Evolutionary conservation across 352 stramenopile species (phyloP), one percentile per base, ranked within the genome.

Genomic region (Phytopythium helicoides): DNA sequence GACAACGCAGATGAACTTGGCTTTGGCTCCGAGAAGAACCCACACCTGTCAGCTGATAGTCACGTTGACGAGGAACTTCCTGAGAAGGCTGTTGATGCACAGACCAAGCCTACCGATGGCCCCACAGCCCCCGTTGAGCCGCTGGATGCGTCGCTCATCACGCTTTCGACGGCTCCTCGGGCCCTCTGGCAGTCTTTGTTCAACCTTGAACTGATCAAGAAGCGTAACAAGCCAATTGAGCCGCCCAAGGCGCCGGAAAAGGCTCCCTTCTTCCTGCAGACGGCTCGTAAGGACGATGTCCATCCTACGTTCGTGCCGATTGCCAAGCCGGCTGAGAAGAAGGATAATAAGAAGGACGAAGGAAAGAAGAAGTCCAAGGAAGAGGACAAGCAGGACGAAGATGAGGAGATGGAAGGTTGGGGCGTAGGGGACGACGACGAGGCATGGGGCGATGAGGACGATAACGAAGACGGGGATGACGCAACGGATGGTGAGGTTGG

Each of bases 261-360:
- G 51, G 95, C 95, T 35, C 95, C 95, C 36, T 98, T 98, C 76
- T 98, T 98, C 66, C 75, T 98, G 33, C 92, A 97, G 62, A 98
- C 89, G 46, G 70, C 81, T 18, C 76, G 83, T 21, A 93, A 88
- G 56, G 80, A 93, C 55, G 75, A 84, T 18, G 81, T 91, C 4
- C 66, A 90, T 47, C 81, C 83, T 18, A 89, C 81, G 28, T 93
- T 93, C 57, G 80, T 90, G 15, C 62, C 77, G 7, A 45, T 87
- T 6, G 63, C 44, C 4, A 56, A 64, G 10, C 22, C 50, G 4
- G 54, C 62, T 23, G n/a, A 26, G 10, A 65, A 68, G 23, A 60
- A 68, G 23, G 21, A 19, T 6, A 46, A 63, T 28, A 57, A 66
- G 34, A 61, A 60, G 18, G 51, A 64, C 2, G 41, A 76, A 6